Conservation (phyloP, 768 basidiomycete species). For the Suillus hirtellus region DNA sequence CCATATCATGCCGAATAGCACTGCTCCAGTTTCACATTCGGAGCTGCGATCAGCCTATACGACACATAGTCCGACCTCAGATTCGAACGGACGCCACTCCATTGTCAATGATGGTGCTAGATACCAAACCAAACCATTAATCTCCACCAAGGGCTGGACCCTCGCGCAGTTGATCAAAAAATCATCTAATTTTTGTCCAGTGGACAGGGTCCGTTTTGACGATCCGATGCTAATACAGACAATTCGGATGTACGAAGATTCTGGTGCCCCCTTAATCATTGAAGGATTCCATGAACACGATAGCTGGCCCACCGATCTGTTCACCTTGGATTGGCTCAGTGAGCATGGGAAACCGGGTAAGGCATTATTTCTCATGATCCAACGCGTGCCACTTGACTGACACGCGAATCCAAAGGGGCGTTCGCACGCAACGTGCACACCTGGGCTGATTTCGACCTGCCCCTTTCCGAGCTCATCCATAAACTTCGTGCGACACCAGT, state of each 20-base stretch:
- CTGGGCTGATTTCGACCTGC: constrained; percentile 52
- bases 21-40: neutral
- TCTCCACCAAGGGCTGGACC: constrained; percentile 55
- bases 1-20: constrained; percentile 2
- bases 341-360: constrained; percentile 33
- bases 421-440: constrained; percentile 63
- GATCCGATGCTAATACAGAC: constrained; percentile 30
- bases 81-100: neutral
- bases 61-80: neutral
- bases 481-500: constrained; percentile 37
- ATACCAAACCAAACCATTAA: constrained; percentile 10
- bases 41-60: too few relatives aligned
- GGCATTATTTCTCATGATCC: neutral
- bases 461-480: constrained; percentile 53
- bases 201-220: constrained; percentile 38
- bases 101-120: constrained; percentile 15
- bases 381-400: constrained; percentile 14
- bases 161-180: constrained; percentile 39
- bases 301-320: constrained; percentile 55
- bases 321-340: constrained; percentile 57
- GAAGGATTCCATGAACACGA: constrained; percentile 55
- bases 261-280: constrained; percentile 65
- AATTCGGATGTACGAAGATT: constrained; percentile 47
- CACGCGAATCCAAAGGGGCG: constrained; percentile 44
- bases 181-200: constrained; percentile 42